Percentiles rank a stretch among this genome's conserved stretches.
phyloP scores from a whole-genome alignment of 768 basidiomycete species.

The Naganishia friedmannii region DNA sequence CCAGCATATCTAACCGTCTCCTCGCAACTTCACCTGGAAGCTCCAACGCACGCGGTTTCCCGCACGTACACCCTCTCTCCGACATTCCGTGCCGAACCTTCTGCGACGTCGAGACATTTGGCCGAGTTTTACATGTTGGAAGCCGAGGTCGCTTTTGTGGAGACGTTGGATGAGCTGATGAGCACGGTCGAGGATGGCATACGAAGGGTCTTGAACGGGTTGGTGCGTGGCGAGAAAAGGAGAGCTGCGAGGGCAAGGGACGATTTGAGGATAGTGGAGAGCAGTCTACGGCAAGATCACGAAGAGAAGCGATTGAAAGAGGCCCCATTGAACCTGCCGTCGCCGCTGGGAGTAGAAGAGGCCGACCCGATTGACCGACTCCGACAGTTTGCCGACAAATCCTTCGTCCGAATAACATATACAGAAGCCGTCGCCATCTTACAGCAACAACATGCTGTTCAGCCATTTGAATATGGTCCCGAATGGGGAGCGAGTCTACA shows the following conservation, averaged over 20 bases:
- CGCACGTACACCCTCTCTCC: conserved; percentile 90
- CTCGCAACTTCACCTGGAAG: conserved; percentile 91
- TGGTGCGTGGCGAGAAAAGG: conserved; percentile 25
- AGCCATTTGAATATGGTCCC: conserved; percentile 61
- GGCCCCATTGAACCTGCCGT: background rate
- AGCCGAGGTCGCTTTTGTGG: conserved; percentile 75
- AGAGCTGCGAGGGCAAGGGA: conserved; percentile 23
- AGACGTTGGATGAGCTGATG: conserved; percentile 59
- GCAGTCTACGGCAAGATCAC: conserved; percentile 30
- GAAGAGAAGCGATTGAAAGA: conserved; percentile 16
- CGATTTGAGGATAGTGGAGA: conserved; percentile 32
- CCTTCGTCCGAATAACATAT: conserved; percentile 76
- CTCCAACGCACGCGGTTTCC: conserved; percentile 69
- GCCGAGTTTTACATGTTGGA: conserved; percentile 99
- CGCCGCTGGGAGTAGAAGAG: background rate
- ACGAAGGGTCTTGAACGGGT: conserved; percentile 52
- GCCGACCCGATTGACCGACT: conserved; percentile 14
- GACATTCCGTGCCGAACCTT: conserved; percentile 88
- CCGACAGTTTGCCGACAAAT: conserved; percentile 43
- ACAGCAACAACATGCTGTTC: conserved; percentile 40
- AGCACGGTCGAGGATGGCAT: conserved; percentile 61
- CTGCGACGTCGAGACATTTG: conserved; percentile 82
- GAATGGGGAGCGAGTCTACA: conserved; percentile 70
- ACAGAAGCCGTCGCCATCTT: conserved; percentile 69
- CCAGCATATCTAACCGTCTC: conserved; percentile 83